Conservation (phyloP, 805 yeast species). For the Pichia deserticola region DNA sequence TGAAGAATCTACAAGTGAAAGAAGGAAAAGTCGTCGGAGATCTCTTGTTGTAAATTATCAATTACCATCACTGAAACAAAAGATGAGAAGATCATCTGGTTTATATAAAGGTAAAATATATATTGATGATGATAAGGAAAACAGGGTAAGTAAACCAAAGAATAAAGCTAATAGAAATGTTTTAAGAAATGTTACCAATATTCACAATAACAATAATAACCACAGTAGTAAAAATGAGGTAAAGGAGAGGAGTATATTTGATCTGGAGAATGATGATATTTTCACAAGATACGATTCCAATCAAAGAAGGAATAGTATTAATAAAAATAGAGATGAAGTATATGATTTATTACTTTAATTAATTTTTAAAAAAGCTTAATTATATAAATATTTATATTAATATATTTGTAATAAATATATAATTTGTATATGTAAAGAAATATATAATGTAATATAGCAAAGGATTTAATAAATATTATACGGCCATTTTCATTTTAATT, state of each 20-base stretch:
- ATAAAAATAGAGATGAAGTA: background rate
- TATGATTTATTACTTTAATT: conserved; percentile 1
- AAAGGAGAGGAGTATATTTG: conserved; percentile 5
- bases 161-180: background rate
- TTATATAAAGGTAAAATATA: conserved; percentile 16
- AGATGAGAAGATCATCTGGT: conserved; percentile 60
- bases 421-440: background rate
- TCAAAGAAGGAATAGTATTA: background rate
- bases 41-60: conserved; percentile 53
- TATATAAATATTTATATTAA: too few relatives aligned
- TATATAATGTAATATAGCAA: background rate
- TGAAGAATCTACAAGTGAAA: conserved; percentile 8
- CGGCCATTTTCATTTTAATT: conserved; percentile 97
- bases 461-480: conserved; percentile 34
- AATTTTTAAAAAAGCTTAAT: too few relatives aligned
- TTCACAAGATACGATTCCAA: background rate
- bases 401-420: background rate
- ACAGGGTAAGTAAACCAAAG: conserved; percentile 2
- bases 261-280: conserved; percentile 6
- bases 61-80: conserved; percentile 57
- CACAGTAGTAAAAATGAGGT: background rate
- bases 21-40: conserved; percentile 34
- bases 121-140: conserved; percentile 13
- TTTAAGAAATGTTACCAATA: conserved; percentile 7
- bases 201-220: background rate